A percentile compares a stretch with the other conserved stretches of the same genome.
These are phyloP conservation scores for Kwoniella dejecticola DNA, from an alignment of 768 basidiomycete genomes.

Conservation along the genomic window DNA sequence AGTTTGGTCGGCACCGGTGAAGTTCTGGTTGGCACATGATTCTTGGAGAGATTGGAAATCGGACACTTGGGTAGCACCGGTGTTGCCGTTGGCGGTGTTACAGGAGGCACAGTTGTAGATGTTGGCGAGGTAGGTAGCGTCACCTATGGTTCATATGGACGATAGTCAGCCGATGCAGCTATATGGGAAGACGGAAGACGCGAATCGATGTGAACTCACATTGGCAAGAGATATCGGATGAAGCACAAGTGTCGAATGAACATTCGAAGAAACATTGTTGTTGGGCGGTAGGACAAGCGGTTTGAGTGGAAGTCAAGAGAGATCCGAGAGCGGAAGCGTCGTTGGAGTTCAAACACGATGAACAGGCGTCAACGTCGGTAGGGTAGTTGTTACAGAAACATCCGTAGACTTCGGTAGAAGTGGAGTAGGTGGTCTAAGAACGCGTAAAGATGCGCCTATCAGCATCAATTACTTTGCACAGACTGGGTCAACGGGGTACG, in stretches of 20 bases:
- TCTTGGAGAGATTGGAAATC: slow-evolving; percentile 49
- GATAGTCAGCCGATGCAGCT: background rate
- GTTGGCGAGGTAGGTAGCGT: slow-evolving; percentile 45
- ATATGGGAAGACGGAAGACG: background rate
- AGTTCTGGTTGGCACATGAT: slow-evolving; percentile 52
- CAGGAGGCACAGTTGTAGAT: slow-evolving; percentile 55
- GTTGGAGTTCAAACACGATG: slow-evolving; percentile 48
- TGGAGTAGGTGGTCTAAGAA: slow-evolving; percentile 14
- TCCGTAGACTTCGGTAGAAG: slow-evolving; percentile 41
- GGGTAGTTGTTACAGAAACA: slow-evolving; percentile 54
- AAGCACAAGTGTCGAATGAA: slow-evolving; percentile 45
- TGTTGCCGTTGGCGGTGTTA: slow-evolving; percentile 55
- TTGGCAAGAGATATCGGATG: slow-evolving; percentile 52
- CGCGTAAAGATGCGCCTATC: background rate
- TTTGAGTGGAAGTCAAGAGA: slow-evolving; percentile 36
- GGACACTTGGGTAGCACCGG: slow-evolving; percentile 44
- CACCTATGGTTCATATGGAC: slow-evolving; percentile 20
- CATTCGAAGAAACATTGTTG: slow-evolving; percentile 51
- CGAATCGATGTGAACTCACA: slow-evolving; percentile 30
- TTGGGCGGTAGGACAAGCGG: slow-evolving; percentile 31
- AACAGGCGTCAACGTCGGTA: slow-evolving; percentile 46
- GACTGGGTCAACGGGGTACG: background rate
- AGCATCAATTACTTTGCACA: background rate
- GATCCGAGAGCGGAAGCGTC: slow-evolving; percentile 36
- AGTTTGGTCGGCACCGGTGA: slow-evolving; percentile 41